Conservation (phyloP, 257 asterid species). For the Solanum appendiculatum region DNA sequence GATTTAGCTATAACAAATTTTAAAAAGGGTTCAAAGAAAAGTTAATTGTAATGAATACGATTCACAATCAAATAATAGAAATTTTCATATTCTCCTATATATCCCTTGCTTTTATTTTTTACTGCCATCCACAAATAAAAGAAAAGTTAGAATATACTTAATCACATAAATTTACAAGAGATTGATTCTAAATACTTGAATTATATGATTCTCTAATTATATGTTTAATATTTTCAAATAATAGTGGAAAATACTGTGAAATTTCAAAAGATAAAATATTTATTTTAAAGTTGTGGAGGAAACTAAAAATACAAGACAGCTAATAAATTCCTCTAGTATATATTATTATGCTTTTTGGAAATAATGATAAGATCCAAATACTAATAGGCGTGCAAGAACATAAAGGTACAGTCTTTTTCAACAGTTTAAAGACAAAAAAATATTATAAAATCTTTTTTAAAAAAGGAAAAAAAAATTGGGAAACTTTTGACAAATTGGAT, state of each 20-base stretch:
- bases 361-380: neutral
- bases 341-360: neutral
- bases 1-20: neutral
- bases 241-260: neutral
- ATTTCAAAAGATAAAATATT: neutral
- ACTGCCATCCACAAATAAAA: neutral
- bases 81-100: neutral
- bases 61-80: neutral
- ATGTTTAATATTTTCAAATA: neutral
- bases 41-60: neutral
- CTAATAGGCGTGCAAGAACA: neutral
- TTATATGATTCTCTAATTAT: neutral
- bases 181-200: neutral
- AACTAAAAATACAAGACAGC: neutral
- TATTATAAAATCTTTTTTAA: neutral
- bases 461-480: neutral
- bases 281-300: neutral
- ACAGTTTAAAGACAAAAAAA: neutral
- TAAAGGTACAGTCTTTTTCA: neutral
- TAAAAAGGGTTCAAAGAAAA: no score
- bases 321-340: neutral
- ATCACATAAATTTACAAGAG: neutral
- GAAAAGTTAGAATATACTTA: neutral
- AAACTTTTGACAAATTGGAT: neutral
- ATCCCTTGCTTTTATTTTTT: neutral